These are phyloP conservation scores for Colletotrichum sp. DNA, from an alignment of 2,329 filamentous ascomycete species.

Conservation along the genomic window DNA sequence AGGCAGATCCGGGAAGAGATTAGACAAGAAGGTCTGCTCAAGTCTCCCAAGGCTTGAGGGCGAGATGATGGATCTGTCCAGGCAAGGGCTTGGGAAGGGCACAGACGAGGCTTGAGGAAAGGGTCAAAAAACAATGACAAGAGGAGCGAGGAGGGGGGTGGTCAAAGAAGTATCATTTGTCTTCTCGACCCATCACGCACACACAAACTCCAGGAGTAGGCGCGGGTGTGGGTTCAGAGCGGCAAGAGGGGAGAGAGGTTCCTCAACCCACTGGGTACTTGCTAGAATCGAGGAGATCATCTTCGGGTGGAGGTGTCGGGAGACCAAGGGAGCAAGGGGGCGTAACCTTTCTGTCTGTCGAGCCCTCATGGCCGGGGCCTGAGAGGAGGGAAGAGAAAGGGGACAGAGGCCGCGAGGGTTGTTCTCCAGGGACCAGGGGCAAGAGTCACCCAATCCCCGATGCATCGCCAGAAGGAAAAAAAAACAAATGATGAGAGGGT, in stretches of 20 bases:
- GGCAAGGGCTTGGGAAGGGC: slow-evolving; percentile 20
- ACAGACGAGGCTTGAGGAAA: slow-evolving; percentile 20
- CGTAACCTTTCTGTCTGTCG: background rate
- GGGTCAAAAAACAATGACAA: slow-evolving; percentile 12
- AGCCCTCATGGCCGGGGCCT: background rate
- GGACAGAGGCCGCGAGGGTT: background rate
- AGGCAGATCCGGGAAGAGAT: slow-evolving; percentile 16
- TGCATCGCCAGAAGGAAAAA: background rate
- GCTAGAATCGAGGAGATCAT: slow-evolving; percentile 22
- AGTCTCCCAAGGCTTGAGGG: slow-evolving; percentile 18
- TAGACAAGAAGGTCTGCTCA: slow-evolving; percentile 12
- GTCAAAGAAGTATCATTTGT: slow-evolving; percentile 20
- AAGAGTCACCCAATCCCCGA: background rate
- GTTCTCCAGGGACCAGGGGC: background rate
- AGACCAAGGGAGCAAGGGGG: slow-evolving; percentile 23
- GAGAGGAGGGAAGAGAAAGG: slow-evolving; percentile 15
- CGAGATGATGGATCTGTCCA: slow-evolving; percentile 21
- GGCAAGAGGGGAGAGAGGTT: background rate
- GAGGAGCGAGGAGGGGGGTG: slow-evolving; percentile 9
- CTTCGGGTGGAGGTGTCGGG: slow-evolving; percentile 21
- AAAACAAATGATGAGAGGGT: background rate
- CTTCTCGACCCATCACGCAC: slow-evolving; percentile 10
- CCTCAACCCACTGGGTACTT: slow-evolving; percentile 9
- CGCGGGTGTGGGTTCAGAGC: slow-evolving; percentile 19
- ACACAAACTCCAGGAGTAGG: background rate